Conservation (phyloP, 352 stramenopile species). For the Globisporangium ultimum region DNA sequence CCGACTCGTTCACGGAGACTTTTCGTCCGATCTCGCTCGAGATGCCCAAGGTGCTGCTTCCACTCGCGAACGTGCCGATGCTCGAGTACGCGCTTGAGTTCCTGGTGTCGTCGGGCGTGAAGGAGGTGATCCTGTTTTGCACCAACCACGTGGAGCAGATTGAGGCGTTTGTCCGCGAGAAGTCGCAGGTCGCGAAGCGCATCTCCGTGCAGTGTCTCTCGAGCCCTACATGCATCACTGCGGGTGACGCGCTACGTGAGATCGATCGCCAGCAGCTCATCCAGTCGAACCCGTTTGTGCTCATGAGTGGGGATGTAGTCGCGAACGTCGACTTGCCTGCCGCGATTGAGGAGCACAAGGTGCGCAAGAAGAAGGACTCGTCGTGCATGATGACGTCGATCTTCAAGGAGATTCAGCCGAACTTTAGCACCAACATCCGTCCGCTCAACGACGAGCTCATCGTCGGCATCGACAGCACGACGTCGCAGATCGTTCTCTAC, state of each 20-base stretch:
- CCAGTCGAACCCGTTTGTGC: slow-evolving; percentile 96
- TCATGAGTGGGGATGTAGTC: slow-evolving; percentile 96
- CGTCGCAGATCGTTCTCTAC: slow-evolving; percentile 84
- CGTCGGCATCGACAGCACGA: slow-evolving; percentile 72
- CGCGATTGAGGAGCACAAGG: slow-evolving; percentile 70
- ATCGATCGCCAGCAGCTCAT: slow-evolving; percentile 94
- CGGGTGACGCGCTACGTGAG: slow-evolving; percentile 94
- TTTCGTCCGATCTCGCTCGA: slow-evolving; percentile 91
- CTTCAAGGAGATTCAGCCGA: slow-evolving; percentile 86
- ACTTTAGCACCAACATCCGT: slow-evolving; percentile 52
- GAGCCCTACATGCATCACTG: slow-evolving; percentile 84
- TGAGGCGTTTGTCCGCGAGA: slow-evolving; percentile 73
- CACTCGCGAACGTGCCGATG: slow-evolving; percentile 95
- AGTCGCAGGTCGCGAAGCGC: slow-evolving; percentile 53
- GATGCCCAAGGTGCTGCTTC: slow-evolving; percentile 92
- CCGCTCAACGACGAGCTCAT: slow-evolving; percentile 79
- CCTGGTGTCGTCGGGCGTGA: slow-evolving; percentile 89
- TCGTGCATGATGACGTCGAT: slow-evolving; percentile 96
- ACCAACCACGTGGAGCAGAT: slow-evolving; percentile 84
- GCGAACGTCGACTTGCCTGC: slow-evolving; percentile 93
- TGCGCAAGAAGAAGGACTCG: slow-evolving; percentile 86
- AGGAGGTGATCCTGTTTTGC: slow-evolving; percentile 96
- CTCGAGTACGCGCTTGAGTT: slow-evolving; percentile 98
- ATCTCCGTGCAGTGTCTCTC: slow-evolving; percentile 69
- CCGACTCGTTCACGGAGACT: slow-evolving; percentile 92